Base-by-base conservation (phyloP, 1,284 basidiomycete species). In the Chalciporus sp. region DNA sequence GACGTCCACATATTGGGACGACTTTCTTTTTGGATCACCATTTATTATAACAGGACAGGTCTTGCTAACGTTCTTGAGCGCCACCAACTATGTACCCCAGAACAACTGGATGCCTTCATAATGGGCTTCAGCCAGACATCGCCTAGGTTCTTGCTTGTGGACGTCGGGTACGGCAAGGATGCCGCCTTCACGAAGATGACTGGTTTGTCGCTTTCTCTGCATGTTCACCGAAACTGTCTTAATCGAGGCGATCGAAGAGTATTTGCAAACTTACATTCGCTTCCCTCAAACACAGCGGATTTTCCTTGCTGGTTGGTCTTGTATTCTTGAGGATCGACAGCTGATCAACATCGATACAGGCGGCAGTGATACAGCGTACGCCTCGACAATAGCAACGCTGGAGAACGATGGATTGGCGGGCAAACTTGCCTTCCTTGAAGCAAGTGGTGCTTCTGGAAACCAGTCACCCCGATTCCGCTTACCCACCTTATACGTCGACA, bases 251-350 rank as follows among this genome's bases (percentile, higher is more conserved):
- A n/a, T 44, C 23, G 28, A 61, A 92, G 90, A 90, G 68, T 84
- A 89, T 66, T 71, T 93, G 37, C 80, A 86, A 68, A 86, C 88
- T n/a, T 92, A 85, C 67, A 76, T 81, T 43, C 79, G 80, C 55
- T 86, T 92, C 62, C 82, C 85, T 9, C 89, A 92, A 66, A 92
- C 87, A 31, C 74, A 86, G 45, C 83, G 84, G 46, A 75, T 93
- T 42, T 86, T 91, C 68, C 80, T 90, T 65, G 83, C 82, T 49
- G 84, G 88, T 85, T 62, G 62, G 78, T 61, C 26, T 33, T 43
- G 51, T n/a, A 6, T 17, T 42, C 19, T 4, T 6, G 7, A 26
- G 7, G 19, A 37, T 19, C 42, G 11, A n/a, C 40, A 56, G 27
- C 53, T 45, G n/a, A 43, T 8, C 58, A 58, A 52, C 54, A 56